phyloP scores from a whole-genome alignment of 1,284 basidiomycete species.

The Rhizoctonia solani region DNA sequence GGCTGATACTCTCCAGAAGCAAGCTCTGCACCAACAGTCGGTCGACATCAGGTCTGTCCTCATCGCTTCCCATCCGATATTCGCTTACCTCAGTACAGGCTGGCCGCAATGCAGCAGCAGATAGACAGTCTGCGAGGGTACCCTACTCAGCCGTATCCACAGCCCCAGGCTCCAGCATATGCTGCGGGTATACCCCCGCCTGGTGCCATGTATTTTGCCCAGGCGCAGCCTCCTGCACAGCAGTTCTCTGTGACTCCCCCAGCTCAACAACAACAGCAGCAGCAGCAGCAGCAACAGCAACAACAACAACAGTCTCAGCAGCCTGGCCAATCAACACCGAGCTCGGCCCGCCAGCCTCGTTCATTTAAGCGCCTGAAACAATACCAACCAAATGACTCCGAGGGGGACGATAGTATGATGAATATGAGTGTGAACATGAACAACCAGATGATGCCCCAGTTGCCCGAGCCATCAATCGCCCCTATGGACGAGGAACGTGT shows the following conservation, averaged over 20 bases:
- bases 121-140: slow-evolving; percentile 28
- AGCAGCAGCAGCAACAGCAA: too few relatives aligned
- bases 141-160: slow-evolving; percentile 18
- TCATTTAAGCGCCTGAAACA: slow-evolving; percentile 28
- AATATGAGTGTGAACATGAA: slow-evolving; percentile 15
- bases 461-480: slow-evolving; percentile 19
- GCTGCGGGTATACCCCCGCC: slow-evolving; percentile 20
- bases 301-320: neutral
- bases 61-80: neutral
- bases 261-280: neutral
- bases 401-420: slow-evolving; percentile 23
- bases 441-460: slow-evolving; percentile 13
- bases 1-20: slow-evolving; percentile 21
- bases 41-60: slow-evolving; percentile 20
- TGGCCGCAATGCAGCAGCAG: slow-evolving; percentile 30
- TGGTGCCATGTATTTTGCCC: slow-evolving; percentile 20
- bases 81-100: neutral
- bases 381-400: slow-evolving; percentile 26
- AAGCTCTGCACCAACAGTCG: slow-evolving; percentile 29
- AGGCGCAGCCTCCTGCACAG: slow-evolving; percentile 13
- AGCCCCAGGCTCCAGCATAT: slow-evolving; percentile 22
- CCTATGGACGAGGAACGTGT: slow-evolving; percentile 32
- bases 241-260: slow-evolving; percentile 25
- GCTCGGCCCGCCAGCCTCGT: slow-evolving; percentile 21
- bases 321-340: slow-evolving; percentile 6